Evolutionary conservation across 179 eudicot species (phyloP).

Genomic region (Nepenthes alata): DNA sequence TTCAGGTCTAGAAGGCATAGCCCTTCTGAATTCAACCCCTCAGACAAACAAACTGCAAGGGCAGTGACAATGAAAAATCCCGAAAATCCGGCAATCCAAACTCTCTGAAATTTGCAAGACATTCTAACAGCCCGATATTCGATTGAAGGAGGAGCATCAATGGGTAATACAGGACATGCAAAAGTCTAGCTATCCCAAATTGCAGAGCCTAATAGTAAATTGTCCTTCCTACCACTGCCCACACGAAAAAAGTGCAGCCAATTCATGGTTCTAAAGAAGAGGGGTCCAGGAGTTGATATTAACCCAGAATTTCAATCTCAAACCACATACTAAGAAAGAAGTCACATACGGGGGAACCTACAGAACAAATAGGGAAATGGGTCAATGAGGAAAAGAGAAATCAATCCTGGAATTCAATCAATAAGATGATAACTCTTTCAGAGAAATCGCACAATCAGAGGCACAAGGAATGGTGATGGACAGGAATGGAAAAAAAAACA

Average conservation of each 20-base stretch:
- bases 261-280: neutral
- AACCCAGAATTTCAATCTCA: neutral
- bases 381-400: too few species aligned
- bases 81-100: conserved; percentile 17
- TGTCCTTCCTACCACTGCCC: neutral
- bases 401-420: too few species aligned
- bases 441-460: too few species aligned
- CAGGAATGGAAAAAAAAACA: neutral
- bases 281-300: neutral
- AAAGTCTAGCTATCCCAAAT: neutral
- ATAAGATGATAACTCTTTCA: neutral
- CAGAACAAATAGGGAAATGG: too few species aligned
- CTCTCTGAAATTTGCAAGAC: conserved; percentile 8
- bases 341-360: too few species aligned
- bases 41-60: conserved; percentile 25
- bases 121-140: conserved; percentile 14
- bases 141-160: neutral
- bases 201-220: neutral
- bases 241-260: neutral
- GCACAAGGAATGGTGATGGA: too few species aligned
- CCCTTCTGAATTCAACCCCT: conserved; percentile 69
- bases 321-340: too few species aligned
- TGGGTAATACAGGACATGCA: neutral
- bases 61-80: conserved; percentile 15
- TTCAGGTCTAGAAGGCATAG: conserved; percentile 51